phyloP scores from a whole-genome alignment of 164 flowering plant species.

The Aristolochia contorta region DNA sequence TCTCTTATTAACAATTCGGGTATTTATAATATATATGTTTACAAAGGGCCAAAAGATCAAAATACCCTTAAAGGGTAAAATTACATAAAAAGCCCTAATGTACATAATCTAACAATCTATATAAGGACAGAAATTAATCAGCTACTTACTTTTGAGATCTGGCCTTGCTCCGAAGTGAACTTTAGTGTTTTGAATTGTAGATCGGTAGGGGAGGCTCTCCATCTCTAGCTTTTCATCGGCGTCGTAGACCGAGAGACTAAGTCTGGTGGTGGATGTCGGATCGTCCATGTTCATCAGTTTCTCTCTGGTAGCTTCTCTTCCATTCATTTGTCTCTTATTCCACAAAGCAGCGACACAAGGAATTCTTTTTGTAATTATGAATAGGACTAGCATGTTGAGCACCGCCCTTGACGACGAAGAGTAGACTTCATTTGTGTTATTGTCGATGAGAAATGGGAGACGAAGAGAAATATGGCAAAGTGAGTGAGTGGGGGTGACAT shows the following conservation, averaged over 20 bases:
- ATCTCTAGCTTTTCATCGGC: conserved; percentile 43
- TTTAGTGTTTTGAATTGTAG: conserved; percentile 40
- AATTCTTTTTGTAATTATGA: conserved; percentile 30
- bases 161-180: conserved; percentile 65
- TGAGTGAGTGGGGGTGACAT: too few species aligned
- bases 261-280: conserved; percentile 3
- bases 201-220: conserved; percentile 52
- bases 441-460: conserved; percentile 65
- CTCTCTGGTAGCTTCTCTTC: conserved; percentile 28
- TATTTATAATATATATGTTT: too few species aligned
- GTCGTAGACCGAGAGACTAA: conserved; percentile 6
- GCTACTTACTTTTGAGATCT: conserved; percentile 33
- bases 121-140: too few species aligned
- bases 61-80: too few species aligned
- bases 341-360: conserved; percentile 37
- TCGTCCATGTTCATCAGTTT: conserved; percentile 27
- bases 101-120: too few species aligned
- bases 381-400: conserved; percentile 33
- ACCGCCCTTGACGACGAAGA: conserved; percentile 21
- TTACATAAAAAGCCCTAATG: too few species aligned
- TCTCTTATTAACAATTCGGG: too few species aligned
- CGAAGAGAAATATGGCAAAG: conserved; percentile 44
- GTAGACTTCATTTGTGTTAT: conserved; percentile 29
- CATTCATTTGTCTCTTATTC: conserved; percentile 50
- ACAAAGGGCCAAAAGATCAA: too few species aligned